Conservation (phyloP, 2,329 filamentous ascomycete genomes). For the Diaporthe australafricana region DNA sequence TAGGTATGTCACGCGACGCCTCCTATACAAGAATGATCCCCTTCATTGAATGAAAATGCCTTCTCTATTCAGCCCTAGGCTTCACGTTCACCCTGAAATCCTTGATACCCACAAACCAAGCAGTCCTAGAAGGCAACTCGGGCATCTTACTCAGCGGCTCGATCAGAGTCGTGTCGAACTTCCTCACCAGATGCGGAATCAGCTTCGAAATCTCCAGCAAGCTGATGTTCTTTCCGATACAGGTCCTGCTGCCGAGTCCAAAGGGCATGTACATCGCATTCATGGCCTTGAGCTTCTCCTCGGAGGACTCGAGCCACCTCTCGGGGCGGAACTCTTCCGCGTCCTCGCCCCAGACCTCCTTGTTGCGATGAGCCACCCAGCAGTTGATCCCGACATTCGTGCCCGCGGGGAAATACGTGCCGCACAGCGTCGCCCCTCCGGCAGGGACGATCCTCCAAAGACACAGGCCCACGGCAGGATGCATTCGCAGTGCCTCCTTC, state of each 20-base stretch:
- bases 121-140: slow-evolving; percentile 2
- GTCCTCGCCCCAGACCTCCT: slow-evolving; percentile 25
- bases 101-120: slow-evolving; percentile 31
- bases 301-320: slow-evolving; percentile 24
- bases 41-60: too few species aligned
- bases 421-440: slow-evolving; percentile 54
- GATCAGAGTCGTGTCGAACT: slow-evolving; percentile 22
- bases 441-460: slow-evolving; percentile 60
- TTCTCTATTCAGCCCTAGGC: not conserved
- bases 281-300: slow-evolving; percentile 77
- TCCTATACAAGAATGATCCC: too few species aligned
- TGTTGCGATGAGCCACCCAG: slow-evolving; percentile 45
- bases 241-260: slow-evolving; percentile 61
- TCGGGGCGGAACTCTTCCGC: slow-evolving; percentile 26
- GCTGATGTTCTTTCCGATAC: slow-evolving; percentile 49
- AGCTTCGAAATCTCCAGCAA: slow-evolving; percentile 35
- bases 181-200: slow-evolving; percentile 30
- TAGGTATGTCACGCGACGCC: too few species aligned
- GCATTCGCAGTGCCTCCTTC: slow-evolving; percentile 65
- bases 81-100: slow-evolving; percentile 11
- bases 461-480: slow-evolving; percentile 60
- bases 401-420: slow-evolving; percentile 19
- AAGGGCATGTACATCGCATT: slow-evolving; percentile 75
- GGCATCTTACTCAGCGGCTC: not conserved
- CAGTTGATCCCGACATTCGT: slow-evolving; percentile 27